Percentiles rank a stretch among this genome's conserved stretches.
phyloP scores from a whole-genome alignment of 768 basidiomycete species.

The Xerocomellus amylosporus region DNA sequence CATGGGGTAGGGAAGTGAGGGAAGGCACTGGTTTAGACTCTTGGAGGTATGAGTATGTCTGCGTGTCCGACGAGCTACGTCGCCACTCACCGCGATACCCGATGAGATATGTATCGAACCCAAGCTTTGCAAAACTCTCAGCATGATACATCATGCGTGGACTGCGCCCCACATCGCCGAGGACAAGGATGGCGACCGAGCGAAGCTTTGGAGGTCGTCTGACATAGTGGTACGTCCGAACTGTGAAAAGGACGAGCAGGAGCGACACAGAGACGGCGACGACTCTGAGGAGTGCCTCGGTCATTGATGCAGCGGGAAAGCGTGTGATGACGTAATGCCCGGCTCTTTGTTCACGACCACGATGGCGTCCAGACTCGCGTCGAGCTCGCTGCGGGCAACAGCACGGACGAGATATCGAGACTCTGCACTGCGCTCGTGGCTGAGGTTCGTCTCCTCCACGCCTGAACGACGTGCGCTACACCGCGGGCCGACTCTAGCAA shows the following conservation, averaged over 20 bases:
- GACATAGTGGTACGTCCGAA: slow-evolving; percentile 17
- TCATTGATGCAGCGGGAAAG: slow-evolving; percentile 1
- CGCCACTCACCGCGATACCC: slow-evolving; percentile 73
- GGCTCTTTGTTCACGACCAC: slow-evolving; percentile 5
- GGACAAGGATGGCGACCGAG: slow-evolving; percentile 84
- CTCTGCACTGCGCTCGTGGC: slow-evolving; percentile 18
- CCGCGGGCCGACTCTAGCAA: slow-evolving; percentile 34
- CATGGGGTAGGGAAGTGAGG: slow-evolving; percentile 60
- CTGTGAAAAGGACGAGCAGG: slow-evolving; percentile 13
- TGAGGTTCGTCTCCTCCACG: slow-evolving; percentile 25
- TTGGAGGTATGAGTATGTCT: slow-evolving; percentile 28
- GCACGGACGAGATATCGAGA: slow-evolving; percentile 1
- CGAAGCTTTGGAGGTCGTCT: slow-evolving; percentile 40
- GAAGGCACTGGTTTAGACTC: slow-evolving; percentile 77
- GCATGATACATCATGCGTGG: slow-evolving; percentile 99
- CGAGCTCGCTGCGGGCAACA: slow-evolving; percentile 16
- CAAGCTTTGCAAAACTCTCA: slow-evolving; percentile 80
- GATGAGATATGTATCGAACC: slow-evolving; percentile 75
- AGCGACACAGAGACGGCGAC: slow-evolving; percentile 9
- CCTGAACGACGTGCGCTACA: slow-evolving; percentile 21
- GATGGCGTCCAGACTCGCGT: slow-evolving; percentile 21
- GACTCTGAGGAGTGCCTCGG: background rate
- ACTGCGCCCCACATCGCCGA: slow-evolving; percentile 94
- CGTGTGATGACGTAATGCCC: slow-evolving; percentile 20
- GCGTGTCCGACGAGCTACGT: background rate